Evolutionary conservation across 129 eudicot genomes (phyloP).

Genomic region (Daucus carota): DNA sequence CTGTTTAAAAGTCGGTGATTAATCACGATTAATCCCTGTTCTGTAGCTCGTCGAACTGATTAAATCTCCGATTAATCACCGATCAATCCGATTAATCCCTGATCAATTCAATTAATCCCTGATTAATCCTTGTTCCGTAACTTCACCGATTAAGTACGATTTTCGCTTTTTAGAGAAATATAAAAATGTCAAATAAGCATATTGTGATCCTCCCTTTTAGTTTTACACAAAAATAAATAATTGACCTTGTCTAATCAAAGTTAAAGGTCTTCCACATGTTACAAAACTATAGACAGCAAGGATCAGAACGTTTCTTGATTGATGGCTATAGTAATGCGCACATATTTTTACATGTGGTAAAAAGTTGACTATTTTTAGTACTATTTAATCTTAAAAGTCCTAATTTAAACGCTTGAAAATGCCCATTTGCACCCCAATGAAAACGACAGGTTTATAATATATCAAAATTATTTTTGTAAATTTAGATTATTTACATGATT

Average conservation of each 20-base stretch:
- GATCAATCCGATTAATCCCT: too few species aligned
- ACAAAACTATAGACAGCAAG: neutral
- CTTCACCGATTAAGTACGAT: too few species aligned
- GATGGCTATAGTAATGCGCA: neutral
- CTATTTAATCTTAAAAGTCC: neutral
- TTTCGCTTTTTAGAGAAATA: too few species aligned
- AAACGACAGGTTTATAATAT: neutral
- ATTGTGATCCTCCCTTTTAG: too few species aligned
- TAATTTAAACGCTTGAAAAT: neutral
- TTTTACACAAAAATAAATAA: too few species aligned
- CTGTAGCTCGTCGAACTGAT: too few species aligned
- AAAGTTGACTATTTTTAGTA: constrained; percentile 2
- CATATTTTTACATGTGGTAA: neutral
- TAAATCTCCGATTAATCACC: too few species aligned
- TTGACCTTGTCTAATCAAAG: neutral
- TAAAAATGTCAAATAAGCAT: too few species aligned
- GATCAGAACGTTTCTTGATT: constrained; percentile 9
- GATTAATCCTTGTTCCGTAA: too few species aligned
- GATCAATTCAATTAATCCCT: too few species aligned
- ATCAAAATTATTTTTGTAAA: neutral
- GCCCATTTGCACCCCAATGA: neutral
- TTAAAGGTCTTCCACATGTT: neutral
- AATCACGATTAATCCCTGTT: too few species aligned
- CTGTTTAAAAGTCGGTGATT: too few species aligned
- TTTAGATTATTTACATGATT: neutral